A percentile compares a stretch with the other conserved stretches of the same genome.
phyloP scores from a whole-genome alignment of 129 eudicot genomes.

The Helianthus annuus region DNA sequence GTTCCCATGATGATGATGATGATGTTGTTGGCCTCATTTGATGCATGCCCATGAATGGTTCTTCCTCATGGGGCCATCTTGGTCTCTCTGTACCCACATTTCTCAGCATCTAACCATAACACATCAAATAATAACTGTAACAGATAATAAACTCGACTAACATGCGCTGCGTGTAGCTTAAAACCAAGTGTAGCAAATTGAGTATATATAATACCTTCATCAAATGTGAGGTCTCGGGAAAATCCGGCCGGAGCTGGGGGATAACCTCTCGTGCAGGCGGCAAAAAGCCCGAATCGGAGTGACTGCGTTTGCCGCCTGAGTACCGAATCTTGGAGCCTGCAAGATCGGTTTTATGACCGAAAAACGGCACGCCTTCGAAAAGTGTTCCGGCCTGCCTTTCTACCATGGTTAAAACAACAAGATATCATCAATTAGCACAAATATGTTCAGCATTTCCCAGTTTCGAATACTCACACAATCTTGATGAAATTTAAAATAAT shows the following conservation, averaged over 20 bases:
- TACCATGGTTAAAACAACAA: constrained; percentile 48
- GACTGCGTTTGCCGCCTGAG: constrained; percentile 57
- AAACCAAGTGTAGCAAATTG: background rate
- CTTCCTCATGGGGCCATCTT: constrained; percentile 62
- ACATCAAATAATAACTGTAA: background rate
- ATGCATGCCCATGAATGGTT: constrained; percentile 49
- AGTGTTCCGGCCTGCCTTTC: constrained; percentile 62
- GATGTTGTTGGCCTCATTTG: constrained; percentile 52
- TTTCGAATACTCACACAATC: background rate
- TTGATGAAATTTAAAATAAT: constrained; percentile 8
- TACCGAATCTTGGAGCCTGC: constrained; percentile 58
- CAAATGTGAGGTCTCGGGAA: constrained; percentile 68
- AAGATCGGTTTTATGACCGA: constrained; percentile 61
- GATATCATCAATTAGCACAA: constrained; percentile 39
- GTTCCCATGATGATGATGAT: constrained; percentile 57
- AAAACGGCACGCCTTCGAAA: constrained; percentile 80
- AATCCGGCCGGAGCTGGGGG: constrained; percentile 58
- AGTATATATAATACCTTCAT: constrained; percentile 53
- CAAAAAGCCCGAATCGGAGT: constrained; percentile 62
- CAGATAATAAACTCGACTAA: no score
- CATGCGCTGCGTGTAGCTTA: no score
- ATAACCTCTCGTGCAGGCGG: constrained; percentile 63
- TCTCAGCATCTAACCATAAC: constrained; percentile 64
- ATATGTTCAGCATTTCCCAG: constrained; percentile 21
- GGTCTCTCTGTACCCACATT: constrained; percentile 68